These are phyloP conservation scores for Lactarius quietus DNA, from an alignment of 768 basidiomycete genomes.

Conservation along the genomic window DNA sequence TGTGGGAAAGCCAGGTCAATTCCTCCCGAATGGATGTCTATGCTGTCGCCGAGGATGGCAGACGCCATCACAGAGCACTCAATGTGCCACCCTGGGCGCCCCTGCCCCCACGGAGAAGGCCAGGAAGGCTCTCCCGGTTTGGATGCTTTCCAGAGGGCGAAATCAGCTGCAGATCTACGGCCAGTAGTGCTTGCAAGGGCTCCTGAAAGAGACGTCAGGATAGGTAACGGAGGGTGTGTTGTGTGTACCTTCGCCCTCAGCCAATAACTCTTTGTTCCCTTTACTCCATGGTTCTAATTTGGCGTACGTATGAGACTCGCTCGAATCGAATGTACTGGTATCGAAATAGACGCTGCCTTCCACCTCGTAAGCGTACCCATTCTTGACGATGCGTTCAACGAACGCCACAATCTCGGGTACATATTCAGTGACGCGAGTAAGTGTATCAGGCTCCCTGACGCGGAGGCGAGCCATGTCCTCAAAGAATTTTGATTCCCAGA, in stretches of 20 bases:
- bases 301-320: conserved; percentile 79
- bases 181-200: conserved; percentile 54
- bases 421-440: conserved; percentile 96
- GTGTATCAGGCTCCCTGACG: conserved; percentile 81
- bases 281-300: conserved; percentile 97
- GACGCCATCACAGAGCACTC: conserved; percentile 99
- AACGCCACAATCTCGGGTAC: conserved; percentile 92
- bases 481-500: conserved; percentile 91
- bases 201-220: conserved; percentile 37
- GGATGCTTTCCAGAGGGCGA: conserved; percentile 97
- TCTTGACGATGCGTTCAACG: conserved; percentile 77
- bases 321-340: conserved; percentile 73
- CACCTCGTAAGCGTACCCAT: conserved; percentile 77
- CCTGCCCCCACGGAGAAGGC: conserved; percentile 93
- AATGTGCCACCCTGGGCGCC: conserved; percentile 99
- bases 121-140: conserved; percentile 96
- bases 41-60: conserved; percentile 80
- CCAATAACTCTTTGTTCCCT: conserved; percentile 84
- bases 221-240: background rate
- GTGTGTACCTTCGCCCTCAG: conserved; percentile 81
- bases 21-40: conserved; percentile 98
- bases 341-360: conserved; percentile 92
- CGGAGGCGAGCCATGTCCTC: conserved; percentile 86
- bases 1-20: conserved; percentile 98
- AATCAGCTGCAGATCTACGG: conserved; percentile 83